Percentiles rank a stretch among this genome's conserved stretches.
Conservation (phyloP, 208 protist genomes). For the Tritrichomonas foetus region DNA sequence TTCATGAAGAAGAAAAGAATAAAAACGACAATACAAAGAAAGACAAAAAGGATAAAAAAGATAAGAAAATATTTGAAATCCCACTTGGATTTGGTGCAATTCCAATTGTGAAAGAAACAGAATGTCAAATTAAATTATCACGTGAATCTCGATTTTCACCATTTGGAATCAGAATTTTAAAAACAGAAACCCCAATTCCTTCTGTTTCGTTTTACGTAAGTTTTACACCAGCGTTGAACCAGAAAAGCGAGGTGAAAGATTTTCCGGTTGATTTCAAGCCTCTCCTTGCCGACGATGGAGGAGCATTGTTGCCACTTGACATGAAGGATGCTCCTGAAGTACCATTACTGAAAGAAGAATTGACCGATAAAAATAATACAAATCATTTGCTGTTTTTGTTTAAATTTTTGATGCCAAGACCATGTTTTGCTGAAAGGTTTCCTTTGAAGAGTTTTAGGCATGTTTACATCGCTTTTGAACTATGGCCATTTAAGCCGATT, state of each 20-base stretch:
- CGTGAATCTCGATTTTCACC: neutral
- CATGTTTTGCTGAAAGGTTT: neutral
- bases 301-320: neutral
- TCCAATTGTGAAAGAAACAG: neutral
- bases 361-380: neutral
- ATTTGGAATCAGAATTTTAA: neutral
- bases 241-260: neutral
- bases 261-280: neutral
- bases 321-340: neutral
- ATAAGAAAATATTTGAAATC: neutral
- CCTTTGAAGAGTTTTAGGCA: neutral
- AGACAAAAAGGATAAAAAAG: neutral
- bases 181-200: neutral
- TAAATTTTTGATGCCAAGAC: neutral
- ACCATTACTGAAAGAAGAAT: neutral
- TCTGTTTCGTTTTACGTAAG: neutral
- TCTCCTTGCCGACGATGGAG: neutral
- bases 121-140: neutral
- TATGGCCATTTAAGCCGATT: neutral
- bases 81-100: neutral
- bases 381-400: neutral
- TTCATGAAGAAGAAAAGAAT: too few relatives aligned
- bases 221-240: neutral
- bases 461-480: neutral
- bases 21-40: too few relatives aligned